phyloP scores from a whole-genome alignment of 257 asterid species.

The Eucommia ulmoides region DNA sequence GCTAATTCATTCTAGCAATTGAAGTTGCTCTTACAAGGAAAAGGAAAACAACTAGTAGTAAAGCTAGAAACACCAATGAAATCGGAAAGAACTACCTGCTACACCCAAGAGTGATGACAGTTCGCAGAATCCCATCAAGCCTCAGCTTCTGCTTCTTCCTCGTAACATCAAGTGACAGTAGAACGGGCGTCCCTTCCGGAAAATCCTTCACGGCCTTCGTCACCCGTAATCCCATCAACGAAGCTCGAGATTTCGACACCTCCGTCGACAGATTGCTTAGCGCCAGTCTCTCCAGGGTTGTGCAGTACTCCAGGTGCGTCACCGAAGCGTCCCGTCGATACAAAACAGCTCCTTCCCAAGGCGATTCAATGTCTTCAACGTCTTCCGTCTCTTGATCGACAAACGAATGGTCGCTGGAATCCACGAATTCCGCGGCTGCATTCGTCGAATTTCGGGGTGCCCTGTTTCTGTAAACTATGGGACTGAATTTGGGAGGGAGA shows the following conservation, averaged over 20 bases:
- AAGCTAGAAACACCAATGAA: too few species aligned
- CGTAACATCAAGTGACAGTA: slow-evolving; percentile 60
- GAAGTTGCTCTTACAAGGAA: too few species aligned
- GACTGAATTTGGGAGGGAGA: background rate
- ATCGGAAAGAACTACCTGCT: slow-evolving; percentile 75
- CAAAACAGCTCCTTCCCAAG: slow-evolving; percentile 75
- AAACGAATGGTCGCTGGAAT: background rate
- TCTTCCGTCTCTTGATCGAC: slow-evolving; percentile 9
- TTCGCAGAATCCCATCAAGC: slow-evolving; percentile 71
- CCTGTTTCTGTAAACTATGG: background rate
- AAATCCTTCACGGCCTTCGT: slow-evolving; percentile 47
- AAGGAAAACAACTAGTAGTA: too few species aligned
- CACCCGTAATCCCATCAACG: slow-evolving; percentile 71
- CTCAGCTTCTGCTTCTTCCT: slow-evolving; percentile 60
- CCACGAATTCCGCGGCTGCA: background rate
- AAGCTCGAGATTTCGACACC: slow-evolving; percentile 54
- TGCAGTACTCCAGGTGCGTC: slow-evolving; percentile 69
- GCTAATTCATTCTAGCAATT: too few species aligned
- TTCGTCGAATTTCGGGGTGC: background rate
- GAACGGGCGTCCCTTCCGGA: slow-evolving; percentile 73
- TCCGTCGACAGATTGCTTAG: slow-evolving; percentile 51
- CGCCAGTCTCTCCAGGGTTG: slow-evolving; percentile 81
- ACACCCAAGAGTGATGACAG: slow-evolving; percentile 61
- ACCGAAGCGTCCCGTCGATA: slow-evolving; percentile 50
- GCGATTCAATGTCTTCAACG: slow-evolving; percentile 34